Conservation (phyloP, 768 basidiomycete species). For the Russula brevipes region DNA sequence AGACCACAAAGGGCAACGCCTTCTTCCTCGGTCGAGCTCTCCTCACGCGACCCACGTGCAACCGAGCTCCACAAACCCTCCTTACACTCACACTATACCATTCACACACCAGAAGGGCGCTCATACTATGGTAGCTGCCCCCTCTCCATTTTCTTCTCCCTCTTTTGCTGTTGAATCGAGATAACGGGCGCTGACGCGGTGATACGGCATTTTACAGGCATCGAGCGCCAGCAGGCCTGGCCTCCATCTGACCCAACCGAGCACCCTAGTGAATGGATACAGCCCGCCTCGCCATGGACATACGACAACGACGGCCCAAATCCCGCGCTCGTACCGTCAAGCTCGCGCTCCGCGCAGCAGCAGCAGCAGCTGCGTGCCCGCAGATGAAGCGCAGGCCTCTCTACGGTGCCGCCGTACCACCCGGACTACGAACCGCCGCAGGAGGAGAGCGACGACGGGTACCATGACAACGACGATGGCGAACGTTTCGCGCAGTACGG, state of each 20-base stretch:
- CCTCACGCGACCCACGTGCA: constrained; percentile 1
- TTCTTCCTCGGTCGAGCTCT: constrained; percentile 42
- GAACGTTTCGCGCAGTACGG: constrained; percentile 23
- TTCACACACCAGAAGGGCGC: constrained; percentile 3
- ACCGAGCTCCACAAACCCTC: not conserved
- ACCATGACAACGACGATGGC: constrained; percentile 30
- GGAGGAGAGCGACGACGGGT: not conserved
- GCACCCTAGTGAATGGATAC: constrained; percentile 38
- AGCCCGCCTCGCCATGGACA: constrained; percentile 75
- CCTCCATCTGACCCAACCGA: constrained; percentile 64
- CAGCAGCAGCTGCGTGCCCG: constrained; percentile 28
- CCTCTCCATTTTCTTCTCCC: not conserved
- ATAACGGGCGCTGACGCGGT: constrained; percentile 2
- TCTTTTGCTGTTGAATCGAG: not conserved
- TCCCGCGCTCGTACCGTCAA: constrained; percentile 62
- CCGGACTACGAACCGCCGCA: constrained; percentile 50
- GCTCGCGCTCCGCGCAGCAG: constrained; percentile 30
- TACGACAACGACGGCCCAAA: constrained; percentile 76
- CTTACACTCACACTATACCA: not conserved
- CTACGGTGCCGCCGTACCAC: constrained; percentile 68
- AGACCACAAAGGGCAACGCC: too few species aligned
- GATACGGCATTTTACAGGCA: constrained; percentile 1
- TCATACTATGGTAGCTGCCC: not conserved
- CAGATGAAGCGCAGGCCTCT: constrained; percentile 25
- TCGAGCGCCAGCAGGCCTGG: constrained; percentile 40